Percentiles rank a stretch among this genome's conserved stretches.
Conservation (phyloP, 1,139 yeast genomes). For the Lodderomyces elongisporus region DNA sequence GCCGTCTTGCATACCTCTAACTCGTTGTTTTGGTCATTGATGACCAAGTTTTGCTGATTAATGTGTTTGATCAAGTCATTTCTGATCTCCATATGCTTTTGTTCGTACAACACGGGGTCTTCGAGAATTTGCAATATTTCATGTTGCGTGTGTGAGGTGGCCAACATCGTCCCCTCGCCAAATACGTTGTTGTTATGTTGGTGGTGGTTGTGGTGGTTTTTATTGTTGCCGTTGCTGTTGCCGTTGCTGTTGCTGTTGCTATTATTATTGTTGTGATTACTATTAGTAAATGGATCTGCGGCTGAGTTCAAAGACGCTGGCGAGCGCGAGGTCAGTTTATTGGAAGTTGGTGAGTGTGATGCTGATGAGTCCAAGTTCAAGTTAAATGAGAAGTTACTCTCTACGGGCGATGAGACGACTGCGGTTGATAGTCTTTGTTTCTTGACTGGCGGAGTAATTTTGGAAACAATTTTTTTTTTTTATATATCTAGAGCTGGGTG, state of each 20-base stretch:
- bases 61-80: slow-evolving; percentile 28
- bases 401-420: slow-evolving; percentile 5
- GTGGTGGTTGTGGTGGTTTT: not conserved
- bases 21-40: slow-evolving; percentile 30
- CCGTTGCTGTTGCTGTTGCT: no score
- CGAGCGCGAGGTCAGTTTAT: not conserved
- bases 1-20: slow-evolving; percentile 56
- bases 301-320: not conserved
- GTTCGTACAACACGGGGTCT: slow-evolving; percentile 35
- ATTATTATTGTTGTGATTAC: no score
- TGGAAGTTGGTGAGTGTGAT: no score
- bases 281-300: not conserved
- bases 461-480: no score
- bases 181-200: not conserved
- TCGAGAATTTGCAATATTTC: slow-evolving; percentile 34
- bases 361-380: slow-evolving; percentile 3
- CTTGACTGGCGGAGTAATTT: slow-evolving; percentile 13
- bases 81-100: slow-evolving; percentile 30
- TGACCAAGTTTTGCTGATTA: slow-evolving; percentile 27
- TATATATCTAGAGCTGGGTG: not conserved
- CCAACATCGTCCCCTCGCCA: not conserved
- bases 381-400: slow-evolving; percentile 2
- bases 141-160: slow-evolving; percentile 14
- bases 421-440: slow-evolving; percentile 9
- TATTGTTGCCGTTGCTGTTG: not conserved